Percentiles rank a stretch among this genome's conserved stretches.
Evolutionary conservation across 306 rosid species (phyloP).

Genomic region (Rosa rugosa): DNA sequence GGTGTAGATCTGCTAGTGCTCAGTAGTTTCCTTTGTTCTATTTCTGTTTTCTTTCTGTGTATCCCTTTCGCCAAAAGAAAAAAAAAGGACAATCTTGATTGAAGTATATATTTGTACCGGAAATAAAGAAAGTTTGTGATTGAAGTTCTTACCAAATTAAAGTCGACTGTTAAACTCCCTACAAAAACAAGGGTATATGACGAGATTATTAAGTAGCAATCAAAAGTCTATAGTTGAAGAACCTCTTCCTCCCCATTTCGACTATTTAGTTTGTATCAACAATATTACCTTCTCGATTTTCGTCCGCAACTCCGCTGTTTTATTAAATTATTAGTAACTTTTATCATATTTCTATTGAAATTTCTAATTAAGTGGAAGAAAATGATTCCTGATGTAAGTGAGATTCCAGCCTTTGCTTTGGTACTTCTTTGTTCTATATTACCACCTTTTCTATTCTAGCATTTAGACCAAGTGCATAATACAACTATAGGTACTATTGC

Average conservation of each 20-base stretch:
- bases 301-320: not conserved
- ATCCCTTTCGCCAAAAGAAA: no score
- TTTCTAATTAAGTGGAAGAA: not conserved
- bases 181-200: not conserved
- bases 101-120: not conserved
- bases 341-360: not conserved
- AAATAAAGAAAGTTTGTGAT: no score
- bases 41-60: no score
- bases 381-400: not conserved
- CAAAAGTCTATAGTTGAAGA: not conserved
- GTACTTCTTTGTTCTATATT: not conserved
- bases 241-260: not conserved
- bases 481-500: no score
- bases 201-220: not conserved
- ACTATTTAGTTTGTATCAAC: not conserved
- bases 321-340: not conserved
- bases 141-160: not conserved
- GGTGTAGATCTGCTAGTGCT: no score
- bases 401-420: not conserved
- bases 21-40: no score
- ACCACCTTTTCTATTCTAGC: no score
- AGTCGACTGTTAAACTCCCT: not conserved
- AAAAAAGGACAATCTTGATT: no score
- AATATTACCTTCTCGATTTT: no score
- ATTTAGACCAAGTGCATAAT: no score